phyloP scores from a whole-genome alignment of 805 yeast species.

The Ogataea siamensis region DNA sequence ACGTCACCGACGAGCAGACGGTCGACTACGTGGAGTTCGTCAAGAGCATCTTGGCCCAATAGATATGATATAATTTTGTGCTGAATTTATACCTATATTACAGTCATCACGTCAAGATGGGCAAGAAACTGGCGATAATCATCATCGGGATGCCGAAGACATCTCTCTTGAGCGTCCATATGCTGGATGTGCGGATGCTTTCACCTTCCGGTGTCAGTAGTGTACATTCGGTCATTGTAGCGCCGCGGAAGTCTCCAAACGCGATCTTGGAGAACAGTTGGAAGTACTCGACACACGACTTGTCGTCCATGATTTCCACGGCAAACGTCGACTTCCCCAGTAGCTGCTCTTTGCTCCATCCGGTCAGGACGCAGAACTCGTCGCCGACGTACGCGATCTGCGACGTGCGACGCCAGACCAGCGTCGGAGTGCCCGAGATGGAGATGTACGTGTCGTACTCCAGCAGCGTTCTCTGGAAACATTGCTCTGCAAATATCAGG shows the following conservation, averaged over 20 bases:
- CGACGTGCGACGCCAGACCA: slow-evolving; percentile 94
- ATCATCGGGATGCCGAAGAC: slow-evolving; percentile 97
- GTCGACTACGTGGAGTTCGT: slow-evolving; percentile 95
- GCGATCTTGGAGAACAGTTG: slow-evolving; percentile 81
- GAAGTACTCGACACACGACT: slow-evolving; percentile 83
- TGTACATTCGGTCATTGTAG: slow-evolving; percentile 85
- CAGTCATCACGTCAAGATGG: slow-evolving; percentile 47
- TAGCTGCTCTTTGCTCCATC: slow-evolving; percentile 77
- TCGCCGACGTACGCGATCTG: slow-evolving; percentile 95
- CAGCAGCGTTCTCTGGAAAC: slow-evolving; percentile 86
- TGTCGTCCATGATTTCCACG: slow-evolving; percentile 83
- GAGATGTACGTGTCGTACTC: slow-evolving; percentile 85
- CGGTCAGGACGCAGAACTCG: slow-evolving; percentile 86
- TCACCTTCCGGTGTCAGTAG: slow-evolving; percentile 58
- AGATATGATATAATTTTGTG: slow-evolving; percentile 18
- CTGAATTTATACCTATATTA: slow-evolving; percentile 4
- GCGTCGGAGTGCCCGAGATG: slow-evolving; percentile 88
- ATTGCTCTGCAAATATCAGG: slow-evolving; percentile 91
- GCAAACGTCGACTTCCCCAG: slow-evolving; percentile 68
- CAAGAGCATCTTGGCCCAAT: slow-evolving; percentile 89
- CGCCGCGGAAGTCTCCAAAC: slow-evolving; percentile 86
- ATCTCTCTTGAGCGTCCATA: slow-evolving; percentile 92
- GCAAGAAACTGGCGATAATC: slow-evolving; percentile 91
- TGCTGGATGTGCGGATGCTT: slow-evolving; percentile 69
- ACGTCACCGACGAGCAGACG: slow-evolving; percentile 88